Conservation (phyloP, 2,329 filamentous ascomycete species). For the Thelonectria discophora region DNA sequence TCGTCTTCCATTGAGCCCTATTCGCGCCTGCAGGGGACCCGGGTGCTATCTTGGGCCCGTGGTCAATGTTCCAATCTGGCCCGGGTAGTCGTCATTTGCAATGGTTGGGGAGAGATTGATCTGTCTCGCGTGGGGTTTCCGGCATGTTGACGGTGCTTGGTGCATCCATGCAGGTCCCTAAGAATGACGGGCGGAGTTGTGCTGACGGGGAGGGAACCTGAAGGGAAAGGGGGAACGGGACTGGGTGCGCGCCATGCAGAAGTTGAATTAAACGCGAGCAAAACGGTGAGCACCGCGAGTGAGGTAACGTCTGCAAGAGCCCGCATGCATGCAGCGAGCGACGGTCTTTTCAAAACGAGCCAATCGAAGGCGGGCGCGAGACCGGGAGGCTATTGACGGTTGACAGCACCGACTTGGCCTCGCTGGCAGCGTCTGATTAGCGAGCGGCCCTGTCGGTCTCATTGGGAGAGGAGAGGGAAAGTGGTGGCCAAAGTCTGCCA, state of each 20-base stretch:
- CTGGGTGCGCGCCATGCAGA: constrained; percentile 19
- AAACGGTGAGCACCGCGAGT: constrained; percentile 8
- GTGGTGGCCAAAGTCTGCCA: not conserved
- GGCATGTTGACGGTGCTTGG: not conserved
- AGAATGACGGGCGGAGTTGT: constrained; percentile 2
- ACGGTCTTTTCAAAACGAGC: constrained; percentile 4
- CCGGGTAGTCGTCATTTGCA: not conserved
- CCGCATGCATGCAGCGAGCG: constrained; percentile 18
- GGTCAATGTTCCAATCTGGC: constrained; percentile 1
- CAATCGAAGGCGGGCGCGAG: constrained; percentile 18
- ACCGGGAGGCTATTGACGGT: constrained; percentile 14
- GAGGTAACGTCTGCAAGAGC: constrained; percentile 5
- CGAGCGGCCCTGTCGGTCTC: constrained; percentile 3
- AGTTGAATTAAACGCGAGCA: constrained; percentile 23
- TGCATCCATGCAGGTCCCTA: constrained; percentile 2
- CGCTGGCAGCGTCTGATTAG: constrained; percentile 11
- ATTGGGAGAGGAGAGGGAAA: not conserved
- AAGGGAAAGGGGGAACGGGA: constrained; percentile 18
- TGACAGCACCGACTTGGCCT: constrained; percentile 20
- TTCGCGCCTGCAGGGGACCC: constrained; percentile 1
- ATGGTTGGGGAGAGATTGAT: not conserved
- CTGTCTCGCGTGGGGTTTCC: not conserved
- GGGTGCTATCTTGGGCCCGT: not conserved
- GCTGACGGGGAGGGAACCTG: constrained; percentile 21
- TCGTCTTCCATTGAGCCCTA: constrained; percentile 29